Base-by-base conservation (phyloP, 495 filamentous ascomycete species). In the Aspergillus bridgeri region DNA sequence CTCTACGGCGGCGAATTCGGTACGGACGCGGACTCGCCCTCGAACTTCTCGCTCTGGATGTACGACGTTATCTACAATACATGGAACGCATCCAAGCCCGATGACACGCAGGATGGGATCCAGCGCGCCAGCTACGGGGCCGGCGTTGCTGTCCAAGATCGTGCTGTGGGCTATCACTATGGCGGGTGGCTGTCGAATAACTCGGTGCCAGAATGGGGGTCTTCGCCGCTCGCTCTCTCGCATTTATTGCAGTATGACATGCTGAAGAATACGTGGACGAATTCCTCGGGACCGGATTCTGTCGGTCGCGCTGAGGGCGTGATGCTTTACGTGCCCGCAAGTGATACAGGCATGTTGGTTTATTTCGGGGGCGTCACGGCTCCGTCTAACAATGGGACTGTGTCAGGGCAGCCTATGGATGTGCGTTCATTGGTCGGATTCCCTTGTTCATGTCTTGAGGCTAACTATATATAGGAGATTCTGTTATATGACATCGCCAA, bases 1-100 rank as follows among this genome's bases (percentile, higher is more conserved):
- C 56, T 53, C 48, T 58, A 58, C 38, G 56, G 56, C 22, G 56
- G 56, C 48, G 48, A 58, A 21, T 58, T 52, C 49, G 19, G 38
- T 42, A 6, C 52, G 3, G 48, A 45, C 17, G 17, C 38, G 3
- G 24, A 38, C 33, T 38, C 25, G 25, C 25, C 49, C 3, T 3
- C 23, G 1, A 23, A 38, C 48, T 53, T 53, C 24, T 21, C 56
- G 5, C 5, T 47, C 7, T 58, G 56, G 56, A 18, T 20, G 18
- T 58, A 58, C 42, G 48, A 58, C 19, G 42, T 25, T 13, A 18
- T 58, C 33, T 52, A 51, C 49, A 42, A 53, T 21, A 46, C 17
- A 9, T 58, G 56, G 56, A 58, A 47, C 1, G 5, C 23, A 4
- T 29, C 23, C 17, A 33, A 2, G 0, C 20, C 42, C 18, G 56